A percentile compares a stretch with the other conserved stretches of the same genome.
Evolutionary conservation across 2,329 filamentous ascomycete species (phyloP).

Genomic region (Ophiocordyceps robertsii): DNA sequence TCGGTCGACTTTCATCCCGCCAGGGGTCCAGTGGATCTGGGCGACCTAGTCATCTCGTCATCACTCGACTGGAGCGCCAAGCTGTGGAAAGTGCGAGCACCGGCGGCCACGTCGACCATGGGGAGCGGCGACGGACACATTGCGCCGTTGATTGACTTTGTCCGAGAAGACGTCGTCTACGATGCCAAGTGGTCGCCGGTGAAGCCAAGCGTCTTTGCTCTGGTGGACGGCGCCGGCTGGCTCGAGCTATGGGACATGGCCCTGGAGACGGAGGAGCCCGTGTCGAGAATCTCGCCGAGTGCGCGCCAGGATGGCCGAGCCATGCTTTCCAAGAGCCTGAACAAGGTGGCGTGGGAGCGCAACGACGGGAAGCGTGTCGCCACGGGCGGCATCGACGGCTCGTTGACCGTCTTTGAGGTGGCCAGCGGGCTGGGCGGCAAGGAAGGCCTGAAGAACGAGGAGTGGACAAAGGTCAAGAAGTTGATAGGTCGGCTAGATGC

Average conservation of each 20-base stretch:
- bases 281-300: conserved; percentile 65
- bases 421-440: conserved; percentile 69
- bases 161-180: conserved; percentile 92
- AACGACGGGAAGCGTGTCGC: conserved; percentile 78
- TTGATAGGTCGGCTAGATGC: conserved; percentile 65
- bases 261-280: conserved; percentile 81
- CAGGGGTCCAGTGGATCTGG: conserved; percentile 82
- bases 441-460: conserved; percentile 70
- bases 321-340: conserved; percentile 73
- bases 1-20: conserved; percentile 91
- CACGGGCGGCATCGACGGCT: conserved; percentile 82
- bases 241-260: conserved; percentile 94
- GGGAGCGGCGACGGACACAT: conserved; percentile 40
- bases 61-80: conserved; percentile 96
- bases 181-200: conserved; percentile 91
- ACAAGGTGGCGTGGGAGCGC: conserved; percentile 89
- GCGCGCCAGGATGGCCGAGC: conserved; percentile 49
- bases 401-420: conserved; percentile 88
- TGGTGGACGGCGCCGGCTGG: conserved; percentile 85
- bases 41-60: conserved; percentile 83
- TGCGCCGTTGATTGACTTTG: conserved; percentile 73
- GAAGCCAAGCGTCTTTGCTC: conserved; percentile 85
- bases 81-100: conserved; percentile 84
- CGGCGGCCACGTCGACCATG: conserved; percentile 55
- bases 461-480: conserved; percentile 90